Evolutionary conservation across 441 rosid genomes (phyloP).

Genomic region (Adansonia grandidieri): DNA sequence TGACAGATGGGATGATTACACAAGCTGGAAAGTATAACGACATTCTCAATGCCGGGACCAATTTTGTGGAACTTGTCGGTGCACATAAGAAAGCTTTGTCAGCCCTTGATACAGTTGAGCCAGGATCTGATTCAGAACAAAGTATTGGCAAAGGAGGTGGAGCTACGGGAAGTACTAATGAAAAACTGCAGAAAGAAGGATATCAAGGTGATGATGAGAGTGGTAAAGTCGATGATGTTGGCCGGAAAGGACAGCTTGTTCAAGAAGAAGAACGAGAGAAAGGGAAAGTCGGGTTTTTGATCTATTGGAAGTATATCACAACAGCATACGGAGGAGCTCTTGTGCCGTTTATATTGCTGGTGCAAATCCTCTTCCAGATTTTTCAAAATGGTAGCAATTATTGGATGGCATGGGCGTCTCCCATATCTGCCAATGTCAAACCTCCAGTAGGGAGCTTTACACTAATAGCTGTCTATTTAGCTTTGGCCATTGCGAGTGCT

Average conservation of each 20-base stretch:
- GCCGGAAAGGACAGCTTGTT: conserved; percentile 64
- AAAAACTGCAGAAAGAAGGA: conserved; percentile 40
- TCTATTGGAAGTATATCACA: conserved; percentile 79
- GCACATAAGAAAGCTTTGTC: conserved; percentile 72
- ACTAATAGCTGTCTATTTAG: conserved; percentile 66
- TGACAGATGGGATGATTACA: conserved; percentile 62
- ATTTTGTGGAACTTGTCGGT: conserved; percentile 66
- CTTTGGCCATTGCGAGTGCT: conserved; percentile 72
- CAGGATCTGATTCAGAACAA: conserved; percentile 37
- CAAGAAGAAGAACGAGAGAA: conserved; percentile 96
- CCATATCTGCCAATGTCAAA: conserved; percentile 61
- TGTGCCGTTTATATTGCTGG: conserved; percentile 72
- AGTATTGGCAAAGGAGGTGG: conserved; percentile 32
- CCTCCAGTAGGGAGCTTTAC: conserved; percentile 53
- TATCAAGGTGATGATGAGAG: conserved; percentile 38
- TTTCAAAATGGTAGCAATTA: conserved; percentile 89
- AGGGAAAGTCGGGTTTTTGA: conserved; percentile 69
- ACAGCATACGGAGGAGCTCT: conserved; percentile 84
- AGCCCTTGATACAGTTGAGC: conserved; percentile 50
- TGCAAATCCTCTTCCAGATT: conserved; percentile 61
- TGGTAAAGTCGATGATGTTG: conserved; percentile 42
- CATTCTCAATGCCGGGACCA: conserved; percentile 52
- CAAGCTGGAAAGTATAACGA: conserved; percentile 68
- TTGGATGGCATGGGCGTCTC: conserved; percentile 98
- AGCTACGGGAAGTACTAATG: conserved; percentile 22